These are phyloP conservation scores for Antitrichia curtipendula DNA, from an alignment of 225 moss, liverwort and hornwort genomes.

Conservation along the genomic window DNA sequence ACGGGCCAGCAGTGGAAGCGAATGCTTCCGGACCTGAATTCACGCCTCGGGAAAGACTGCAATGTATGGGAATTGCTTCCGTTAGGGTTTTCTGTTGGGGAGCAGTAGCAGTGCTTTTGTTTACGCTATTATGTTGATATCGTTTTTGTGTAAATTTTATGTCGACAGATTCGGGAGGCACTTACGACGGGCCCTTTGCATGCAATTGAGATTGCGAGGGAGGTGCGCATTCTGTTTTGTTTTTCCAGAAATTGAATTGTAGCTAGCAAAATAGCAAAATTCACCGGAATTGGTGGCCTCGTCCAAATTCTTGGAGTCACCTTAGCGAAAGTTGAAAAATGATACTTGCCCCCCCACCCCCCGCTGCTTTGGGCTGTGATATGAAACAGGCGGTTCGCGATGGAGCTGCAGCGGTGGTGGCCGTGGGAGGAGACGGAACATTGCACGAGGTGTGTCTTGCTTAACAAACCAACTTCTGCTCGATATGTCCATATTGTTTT, in stretches of 20 bases:
- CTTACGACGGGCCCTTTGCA: slow-evolving; percentile 72
- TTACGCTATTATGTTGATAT: not conserved
- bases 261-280: not conserved
- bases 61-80: slow-evolving; percentile 6
- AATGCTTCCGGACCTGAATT: slow-evolving; percentile 43
- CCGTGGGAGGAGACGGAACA: slow-evolving; percentile 95
- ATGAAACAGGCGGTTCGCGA: slow-evolving; percentile 62
- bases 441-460: slow-evolving; percentile 51
- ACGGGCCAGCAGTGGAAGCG: slow-evolving; percentile 64
- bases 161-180: slow-evolving; percentile 42
- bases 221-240: slow-evolving; percentile 8
- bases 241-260: not conserved
- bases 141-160: not conserved
- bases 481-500: not conserved
- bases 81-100: not conserved
- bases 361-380: not conserved
- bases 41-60: slow-evolving; percentile 44
- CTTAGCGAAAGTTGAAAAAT: not conserved
- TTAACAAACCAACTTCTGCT: not conserved
- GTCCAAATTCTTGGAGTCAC: not conserved
- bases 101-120: not conserved
- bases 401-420: slow-evolving; percentile 78
- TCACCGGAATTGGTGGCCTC: not conserved
- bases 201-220: slow-evolving; percentile 66
- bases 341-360: too few species aligned